Evolutionary conservation across 306 rosid genomes (phyloP), one percentile per base, ranked within the genome.

Genomic region (Dryas alaskensis): DNA sequence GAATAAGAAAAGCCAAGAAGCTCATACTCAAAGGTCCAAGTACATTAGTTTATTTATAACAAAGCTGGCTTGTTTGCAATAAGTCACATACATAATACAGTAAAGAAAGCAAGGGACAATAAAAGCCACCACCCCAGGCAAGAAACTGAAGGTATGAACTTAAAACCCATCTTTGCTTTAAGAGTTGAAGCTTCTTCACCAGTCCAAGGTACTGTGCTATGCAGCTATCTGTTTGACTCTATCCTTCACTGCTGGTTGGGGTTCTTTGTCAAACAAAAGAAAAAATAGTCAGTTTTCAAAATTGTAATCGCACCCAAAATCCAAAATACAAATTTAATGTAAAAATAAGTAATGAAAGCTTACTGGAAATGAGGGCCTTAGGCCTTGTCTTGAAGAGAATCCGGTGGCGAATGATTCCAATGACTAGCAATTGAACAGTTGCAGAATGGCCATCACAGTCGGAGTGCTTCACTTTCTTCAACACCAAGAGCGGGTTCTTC

Each of bases 381-480:
- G 98, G 98, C 79, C 96, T 88, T 76, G 80, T 88, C 83, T 92
- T 94, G 93, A 94, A 91, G 82, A 94, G 57, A 84, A 91, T 88
- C 81, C 83, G 80, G 49, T 86, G 91, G 60, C 96, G 79, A 65
- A 91, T 85, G 71, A 94, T 77, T 75, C 97, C 98, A 57, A 88
- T 65, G 68, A 91, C 98, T 67, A 88, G 84, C 70, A 94, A 78
- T 60, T 89, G 95, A 16, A 83, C 89, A 55, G 48, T 31, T 7
- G 78, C 19, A 11, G 76, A 60, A 73, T 51, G 27, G 47, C 19
- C 42, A 25, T 50, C 70, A 14, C 50, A 77, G 22, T 78, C 77
- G 2, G 53, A 16, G 44, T 25, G 81, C 80, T 73, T 87, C n/a
- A 66, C 78, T 86, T 92, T 94, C 88, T 83, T 86, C 73, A 94